phyloP scores from a whole-genome alignment of 805 yeast genomes.

The Saturnispora ahearnii region DNA sequence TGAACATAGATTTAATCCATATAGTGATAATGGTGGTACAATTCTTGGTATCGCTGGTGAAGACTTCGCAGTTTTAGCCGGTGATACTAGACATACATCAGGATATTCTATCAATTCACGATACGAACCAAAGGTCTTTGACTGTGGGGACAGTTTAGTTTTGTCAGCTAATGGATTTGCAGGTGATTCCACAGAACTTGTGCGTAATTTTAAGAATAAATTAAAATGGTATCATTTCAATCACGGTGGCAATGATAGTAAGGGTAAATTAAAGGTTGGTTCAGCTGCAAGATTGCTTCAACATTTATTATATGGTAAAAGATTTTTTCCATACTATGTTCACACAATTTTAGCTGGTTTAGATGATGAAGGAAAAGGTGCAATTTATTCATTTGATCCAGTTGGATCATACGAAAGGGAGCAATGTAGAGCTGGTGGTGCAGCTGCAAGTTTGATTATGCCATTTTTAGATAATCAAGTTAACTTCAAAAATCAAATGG shows the following conservation, averaged over 20 bases:
- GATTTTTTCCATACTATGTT: constrained; percentile 95
- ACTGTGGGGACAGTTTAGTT: constrained; percentile 79
- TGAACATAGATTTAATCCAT: constrained; percentile 89
- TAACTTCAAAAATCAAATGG: constrained; percentile 86
- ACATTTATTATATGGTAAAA: constrained; percentile 81
- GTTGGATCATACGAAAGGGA: constrained; percentile 97
- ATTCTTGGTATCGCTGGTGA: constrained; percentile 96
- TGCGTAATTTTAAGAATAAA: constrained; percentile 60
- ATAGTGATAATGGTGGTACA: constrained; percentile 94
- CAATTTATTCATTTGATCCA: constrained; percentile 93
- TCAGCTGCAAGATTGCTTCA: constrained; percentile 88
- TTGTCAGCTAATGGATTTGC: constrained; percentile 94
- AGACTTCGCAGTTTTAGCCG: constrained; percentile 94
- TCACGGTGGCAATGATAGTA: constrained; percentile 36
- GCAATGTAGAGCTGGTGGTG: constrained; percentile 96
- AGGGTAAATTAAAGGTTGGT: constrained; percentile 52
- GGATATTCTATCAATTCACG: constrained; percentile 93
- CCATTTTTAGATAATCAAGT: constrained; percentile 98
- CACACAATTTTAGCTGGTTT: constrained; percentile 92
- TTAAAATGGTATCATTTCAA: constrained; percentile 91
- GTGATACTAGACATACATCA: constrained; percentile 94
- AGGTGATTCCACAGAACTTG: constrained; percentile 86
- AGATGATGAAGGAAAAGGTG: constrained; percentile 86
- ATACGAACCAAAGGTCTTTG: constrained; percentile 81
- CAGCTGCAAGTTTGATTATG: constrained; percentile 92